A percentile compares a stretch with the other conserved stretches of the same genome.
These are phyloP conservation scores for Cryptococcus sp. DNA, from an alignment of 1,284 basidiomycete genomes.

Conservation along the genomic window DNA sequence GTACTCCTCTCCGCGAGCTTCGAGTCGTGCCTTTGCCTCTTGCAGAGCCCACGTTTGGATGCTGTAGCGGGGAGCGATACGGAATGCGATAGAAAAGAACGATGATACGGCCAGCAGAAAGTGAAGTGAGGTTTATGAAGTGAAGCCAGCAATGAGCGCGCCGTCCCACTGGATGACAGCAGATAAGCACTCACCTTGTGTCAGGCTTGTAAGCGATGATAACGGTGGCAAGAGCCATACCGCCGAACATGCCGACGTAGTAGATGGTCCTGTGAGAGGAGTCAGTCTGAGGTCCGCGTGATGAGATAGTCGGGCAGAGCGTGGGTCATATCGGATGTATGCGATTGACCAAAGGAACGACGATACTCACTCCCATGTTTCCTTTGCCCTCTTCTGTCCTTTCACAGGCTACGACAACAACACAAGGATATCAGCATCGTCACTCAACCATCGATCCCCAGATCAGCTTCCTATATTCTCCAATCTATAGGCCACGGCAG, in stretches of 20 bases:
- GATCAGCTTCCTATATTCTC: not conserved
- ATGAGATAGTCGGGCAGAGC: no score
- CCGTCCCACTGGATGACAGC: not conserved
- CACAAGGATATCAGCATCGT: constrained; percentile 13
- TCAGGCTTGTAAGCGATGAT: constrained; percentile 93
- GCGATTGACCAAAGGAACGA: not conserved
- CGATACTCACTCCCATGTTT: constrained; percentile 49
- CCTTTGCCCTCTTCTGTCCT: constrained; percentile 40
- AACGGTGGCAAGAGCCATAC: constrained; percentile 74
- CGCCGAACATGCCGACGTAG: constrained; percentile 88
- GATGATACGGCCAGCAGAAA: no score
- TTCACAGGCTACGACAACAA: constrained; percentile 20
- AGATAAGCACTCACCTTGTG: constrained; percentile 70
- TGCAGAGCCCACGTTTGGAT: constrained; percentile 86
- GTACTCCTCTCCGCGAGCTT: constrained; percentile 79
- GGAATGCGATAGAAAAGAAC: no score
- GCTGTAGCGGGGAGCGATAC: constrained; percentile 53
- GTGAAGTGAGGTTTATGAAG: no score
- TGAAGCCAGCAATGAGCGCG: no score
- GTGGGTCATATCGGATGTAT: no score
- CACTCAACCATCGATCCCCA: not conserved
- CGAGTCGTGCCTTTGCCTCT: constrained; percentile 85
- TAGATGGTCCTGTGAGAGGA: constrained; percentile 60
- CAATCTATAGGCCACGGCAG: no score
- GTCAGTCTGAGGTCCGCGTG: no score